Percentiles rank a stretch among this genome's conserved stretches.
phyloP scores from a whole-genome alignment of 2,329 filamentous ascomycete genomes.

The Fusarium sp. region DNA sequence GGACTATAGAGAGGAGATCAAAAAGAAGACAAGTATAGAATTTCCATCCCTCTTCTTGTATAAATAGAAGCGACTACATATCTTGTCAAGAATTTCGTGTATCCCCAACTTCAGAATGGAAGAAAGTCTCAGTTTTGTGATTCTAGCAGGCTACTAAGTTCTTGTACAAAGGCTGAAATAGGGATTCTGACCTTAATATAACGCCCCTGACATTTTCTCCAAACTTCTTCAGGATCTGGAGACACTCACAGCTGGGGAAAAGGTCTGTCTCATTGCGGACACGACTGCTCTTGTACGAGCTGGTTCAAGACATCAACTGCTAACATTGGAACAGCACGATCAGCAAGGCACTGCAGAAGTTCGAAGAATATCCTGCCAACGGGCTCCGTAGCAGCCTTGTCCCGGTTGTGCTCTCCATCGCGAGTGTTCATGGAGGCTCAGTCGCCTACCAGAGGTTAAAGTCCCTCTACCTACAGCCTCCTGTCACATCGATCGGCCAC shows the following conservation, averaged over 20 bases:
- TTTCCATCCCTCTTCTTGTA: too few relatives aligned
- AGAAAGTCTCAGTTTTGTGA: not conserved
- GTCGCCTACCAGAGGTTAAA: not conserved
- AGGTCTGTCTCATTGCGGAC: not conserved
- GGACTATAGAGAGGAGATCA: not conserved
- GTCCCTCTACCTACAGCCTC: not conserved
- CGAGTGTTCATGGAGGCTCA: not conserved
- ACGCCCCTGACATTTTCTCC: not conserved
- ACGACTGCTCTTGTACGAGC: not conserved
- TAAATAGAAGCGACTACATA: too few relatives aligned
- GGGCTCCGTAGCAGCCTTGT: not conserved
- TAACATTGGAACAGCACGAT: not conserved
- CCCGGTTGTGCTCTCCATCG: not conserved
- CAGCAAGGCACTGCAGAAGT: not conserved
- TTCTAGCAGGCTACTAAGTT: not conserved
- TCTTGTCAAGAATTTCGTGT: too few relatives aligned
- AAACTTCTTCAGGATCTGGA: not conserved
- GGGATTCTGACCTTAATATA: not conserved
- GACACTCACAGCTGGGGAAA: not conserved
- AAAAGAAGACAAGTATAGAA: not conserved
- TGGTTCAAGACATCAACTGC: not conserved
- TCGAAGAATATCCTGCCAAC: not conserved
- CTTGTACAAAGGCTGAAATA: not conserved
- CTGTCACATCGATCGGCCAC: not conserved
- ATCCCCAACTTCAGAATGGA: not conserved